Conservation (phyloP, 148 eudicot genomes). For the Chenopodium formosanum region DNA sequence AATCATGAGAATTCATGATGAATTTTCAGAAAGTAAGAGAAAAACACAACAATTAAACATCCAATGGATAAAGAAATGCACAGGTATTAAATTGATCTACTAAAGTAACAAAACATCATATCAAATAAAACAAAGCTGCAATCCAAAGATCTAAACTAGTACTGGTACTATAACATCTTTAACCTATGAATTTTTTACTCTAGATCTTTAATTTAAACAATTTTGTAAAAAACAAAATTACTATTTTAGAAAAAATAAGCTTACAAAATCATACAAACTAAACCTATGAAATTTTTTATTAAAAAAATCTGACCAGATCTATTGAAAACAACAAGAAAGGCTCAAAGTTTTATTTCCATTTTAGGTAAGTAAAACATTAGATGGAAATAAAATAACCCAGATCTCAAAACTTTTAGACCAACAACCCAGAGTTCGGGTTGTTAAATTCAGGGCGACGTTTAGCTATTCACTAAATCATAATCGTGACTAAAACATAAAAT, state of each 20-base stretch:
- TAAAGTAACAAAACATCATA: conserved; percentile 1
- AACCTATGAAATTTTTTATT: background rate
- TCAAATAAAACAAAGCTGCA: conserved; percentile 4
- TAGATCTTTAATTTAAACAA: background rate
- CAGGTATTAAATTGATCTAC: background rate
- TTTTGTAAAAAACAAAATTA: no score
- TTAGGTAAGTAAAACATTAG: conserved; percentile 16
- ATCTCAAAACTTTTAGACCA: background rate
- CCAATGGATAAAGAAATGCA: conserved; percentile 8
- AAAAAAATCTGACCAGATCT: conserved; percentile 9
- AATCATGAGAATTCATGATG: background rate
- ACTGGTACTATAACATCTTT: background rate
- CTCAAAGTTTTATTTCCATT: conserved; percentile 12
- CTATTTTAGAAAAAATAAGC: background rate
- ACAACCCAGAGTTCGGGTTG: no score
- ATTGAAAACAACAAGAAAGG: background rate
- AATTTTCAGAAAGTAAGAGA: background rate
- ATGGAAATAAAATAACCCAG: conserved; percentile 24
- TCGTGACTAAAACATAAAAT: no score
- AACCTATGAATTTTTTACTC: background rate
- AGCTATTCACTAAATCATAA: no score
- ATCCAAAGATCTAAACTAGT: background rate
- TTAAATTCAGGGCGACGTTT: no score
- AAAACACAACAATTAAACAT: conserved; percentile 1
- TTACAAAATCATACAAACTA: background rate